These are phyloP conservation scores for Candida gorgasii DNA, from an alignment of 805 yeast genomes.

Conservation along the genomic window DNA sequence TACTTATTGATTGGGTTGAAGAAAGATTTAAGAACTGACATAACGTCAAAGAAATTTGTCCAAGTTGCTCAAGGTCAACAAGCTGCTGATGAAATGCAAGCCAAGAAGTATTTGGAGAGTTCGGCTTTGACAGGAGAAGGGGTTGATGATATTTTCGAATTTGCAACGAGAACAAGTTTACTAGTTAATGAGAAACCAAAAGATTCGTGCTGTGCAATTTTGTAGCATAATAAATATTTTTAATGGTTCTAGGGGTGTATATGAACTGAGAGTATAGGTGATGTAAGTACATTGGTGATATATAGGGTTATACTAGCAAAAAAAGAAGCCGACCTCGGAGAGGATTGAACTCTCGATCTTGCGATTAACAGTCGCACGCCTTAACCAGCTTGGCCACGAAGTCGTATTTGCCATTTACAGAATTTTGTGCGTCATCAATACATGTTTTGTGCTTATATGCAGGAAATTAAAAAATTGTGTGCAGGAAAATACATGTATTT, in stretches of 20 bases:
- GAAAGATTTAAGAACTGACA: conserved; percentile 66
- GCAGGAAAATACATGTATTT: background rate
- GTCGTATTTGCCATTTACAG: conserved; percentile 4
- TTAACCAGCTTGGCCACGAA: conserved; percentile 15
- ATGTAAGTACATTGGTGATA: too few relatives aligned
- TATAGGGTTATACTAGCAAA: background rate
- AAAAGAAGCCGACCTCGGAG: conserved; percentile 12
- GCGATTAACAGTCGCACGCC: conserved; percentile 15
- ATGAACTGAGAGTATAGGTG: background rate
- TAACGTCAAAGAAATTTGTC: conserved; percentile 47
- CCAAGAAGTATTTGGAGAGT: conserved; percentile 81
- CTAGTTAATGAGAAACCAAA: conserved; percentile 36
- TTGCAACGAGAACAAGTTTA: conserved; percentile 82
- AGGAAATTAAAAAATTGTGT: background rate
- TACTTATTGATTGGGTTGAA: conserved; percentile 79
- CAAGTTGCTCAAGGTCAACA: conserved; percentile 60
- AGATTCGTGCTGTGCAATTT: conserved; percentile 35
- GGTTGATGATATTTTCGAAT: conserved; percentile 90
- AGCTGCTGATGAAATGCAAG: conserved; percentile 78
- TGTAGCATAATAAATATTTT: conserved; percentile 16
- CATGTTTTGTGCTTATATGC: background rate
- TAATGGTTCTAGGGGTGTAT: background rate
- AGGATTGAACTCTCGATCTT: conserved; percentile 15
- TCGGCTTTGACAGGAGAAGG: conserved; percentile 93
- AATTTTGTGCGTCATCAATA: too few relatives aligned